A percentile compares a stretch with the other conserved stretches of the same genome.
Evolutionary conservation across 805 yeast genomes (phyloP).

Genomic region (Candida maesae): DNA sequence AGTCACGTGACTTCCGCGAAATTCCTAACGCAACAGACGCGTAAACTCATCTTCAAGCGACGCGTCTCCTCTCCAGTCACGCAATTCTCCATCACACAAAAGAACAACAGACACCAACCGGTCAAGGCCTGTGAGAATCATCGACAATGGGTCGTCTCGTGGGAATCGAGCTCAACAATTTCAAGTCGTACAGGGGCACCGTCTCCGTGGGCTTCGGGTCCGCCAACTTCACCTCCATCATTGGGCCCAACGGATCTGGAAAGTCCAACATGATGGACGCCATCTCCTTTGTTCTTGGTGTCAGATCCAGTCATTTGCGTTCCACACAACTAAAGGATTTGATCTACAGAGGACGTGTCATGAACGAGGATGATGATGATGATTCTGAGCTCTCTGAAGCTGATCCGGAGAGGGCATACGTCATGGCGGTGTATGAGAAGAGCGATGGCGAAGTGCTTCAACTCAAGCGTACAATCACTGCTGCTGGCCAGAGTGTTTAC

Average conservation of each 20-base stretch:
- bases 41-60: no score
- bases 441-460: conserved; percentile 53
- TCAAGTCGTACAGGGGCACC: conserved; percentile 85
- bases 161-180: conserved; percentile 76
- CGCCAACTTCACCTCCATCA: conserved; percentile 79
- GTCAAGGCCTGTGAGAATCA: no score
- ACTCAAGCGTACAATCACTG: conserved; percentile 58
- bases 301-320: conserved; percentile 69
- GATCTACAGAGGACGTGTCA: conserved; percentile 67
- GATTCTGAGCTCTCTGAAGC: conserved; percentile 22
- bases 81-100: no score
- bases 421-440: conserved; percentile 70
- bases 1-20: no score
- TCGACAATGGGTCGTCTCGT: conserved; percentile 89
- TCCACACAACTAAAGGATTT: conserved; percentile 71
- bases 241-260: conserved; percentile 99
- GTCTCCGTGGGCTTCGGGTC: conserved; percentile 79
- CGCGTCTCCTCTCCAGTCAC: no score
- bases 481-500: conserved; percentile 63
- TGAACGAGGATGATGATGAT: conserved; percentile 22
- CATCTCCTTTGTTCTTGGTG: conserved; percentile 89
- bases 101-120: no score
- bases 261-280: conserved; percentile 98
- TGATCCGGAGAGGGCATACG: conserved; percentile 55
- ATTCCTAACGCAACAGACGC: no score